Evolutionary conservation across 78 protist species (phyloP), one percentile per base, ranked within the genome.

Genomic region (Guillardia theta): DNA sequence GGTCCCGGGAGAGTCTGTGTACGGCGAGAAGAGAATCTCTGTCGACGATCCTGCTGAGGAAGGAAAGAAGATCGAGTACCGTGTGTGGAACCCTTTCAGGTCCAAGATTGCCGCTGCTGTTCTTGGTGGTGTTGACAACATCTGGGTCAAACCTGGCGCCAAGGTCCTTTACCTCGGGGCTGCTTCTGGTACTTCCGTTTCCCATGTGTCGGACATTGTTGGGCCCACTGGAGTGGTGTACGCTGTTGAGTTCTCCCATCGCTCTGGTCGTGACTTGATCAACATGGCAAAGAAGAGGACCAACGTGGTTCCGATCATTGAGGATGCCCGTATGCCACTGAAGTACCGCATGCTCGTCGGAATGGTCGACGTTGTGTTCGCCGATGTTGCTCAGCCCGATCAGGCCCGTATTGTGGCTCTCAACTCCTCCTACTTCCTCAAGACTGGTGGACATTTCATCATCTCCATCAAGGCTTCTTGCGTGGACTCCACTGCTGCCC

Each of bases 311-410:
- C 99, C 99, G 80, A 99, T 99, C 88, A 94, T 99, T 44, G 99
- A 98, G 95, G 99, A 99, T 88, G 99, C 99, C 0, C 97, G 99
- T 39, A 97, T 96, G 96, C 99, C 99, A 27, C 97, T 96, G 93
- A 97, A 98, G 92, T 99, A 99, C 98, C 95, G 99, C 4, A 99
- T 98, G 99, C 97, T 99, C 53, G 98, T 99, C 46, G 98, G 98
- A 64, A 99, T 99, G 99, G 99, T 99, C 18, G 99, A 99, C 94
- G 64, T 48, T 36, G 44, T 99, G 76, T 99, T 99, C 90, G 99
- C 99, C 8, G 99, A 99, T 95, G 99, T 99, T 0, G 99, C 99
- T 9, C 99, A 99, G 97, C 99, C 99, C 33, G 99, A 99, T 88
- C 99, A 99, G 97, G 99, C 99, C 3, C 98, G 99, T 36, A 99